Evolutionary conservation across 148 eudicot species (phyloP).

Genomic region (Diospyros kaki): DNA sequence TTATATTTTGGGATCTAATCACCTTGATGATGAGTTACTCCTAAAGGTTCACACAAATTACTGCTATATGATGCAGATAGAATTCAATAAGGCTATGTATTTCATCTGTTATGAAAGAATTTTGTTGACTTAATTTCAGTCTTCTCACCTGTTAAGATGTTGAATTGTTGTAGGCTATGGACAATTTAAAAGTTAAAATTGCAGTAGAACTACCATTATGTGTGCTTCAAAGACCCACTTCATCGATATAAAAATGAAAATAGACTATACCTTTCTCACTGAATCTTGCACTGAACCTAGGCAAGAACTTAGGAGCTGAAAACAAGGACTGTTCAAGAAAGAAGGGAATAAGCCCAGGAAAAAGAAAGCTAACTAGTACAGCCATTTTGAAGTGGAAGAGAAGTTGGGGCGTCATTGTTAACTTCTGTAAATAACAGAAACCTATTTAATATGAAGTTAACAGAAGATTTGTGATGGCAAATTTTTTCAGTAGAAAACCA

Average conservation of each 20-base stretch:
- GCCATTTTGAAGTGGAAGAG: constrained; percentile 3
- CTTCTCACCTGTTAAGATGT: no score
- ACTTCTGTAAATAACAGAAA: constrained; percentile 11
- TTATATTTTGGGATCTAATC: no score
- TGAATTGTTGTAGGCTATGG: no score
- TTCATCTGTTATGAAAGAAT: no score
- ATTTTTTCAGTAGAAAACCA: not conserved
- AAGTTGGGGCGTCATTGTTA: constrained; percentile 7
- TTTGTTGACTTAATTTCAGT: no score
- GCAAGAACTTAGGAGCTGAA: not conserved
- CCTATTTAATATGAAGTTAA: not conserved
- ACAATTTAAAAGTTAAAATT: not conserved
- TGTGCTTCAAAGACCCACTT: not conserved
- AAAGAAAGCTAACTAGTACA: constrained; percentile 9
- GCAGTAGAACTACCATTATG: not conserved
- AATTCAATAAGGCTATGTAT: no score
- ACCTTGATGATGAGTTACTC: no score
- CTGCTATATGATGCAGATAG: no score
- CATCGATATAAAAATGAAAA: not conserved
- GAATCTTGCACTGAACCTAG: not conserved
- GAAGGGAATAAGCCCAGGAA: not conserved
- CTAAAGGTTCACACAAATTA: no score
- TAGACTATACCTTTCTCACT: constrained; percentile 12
- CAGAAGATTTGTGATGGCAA: not conserved
- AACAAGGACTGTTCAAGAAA: not conserved